A percentile compares a stretch with the other conserved stretches of the same genome.
phyloP scores from a whole-genome alignment of 257 asterid species.

The Striga asiatica region DNA sequence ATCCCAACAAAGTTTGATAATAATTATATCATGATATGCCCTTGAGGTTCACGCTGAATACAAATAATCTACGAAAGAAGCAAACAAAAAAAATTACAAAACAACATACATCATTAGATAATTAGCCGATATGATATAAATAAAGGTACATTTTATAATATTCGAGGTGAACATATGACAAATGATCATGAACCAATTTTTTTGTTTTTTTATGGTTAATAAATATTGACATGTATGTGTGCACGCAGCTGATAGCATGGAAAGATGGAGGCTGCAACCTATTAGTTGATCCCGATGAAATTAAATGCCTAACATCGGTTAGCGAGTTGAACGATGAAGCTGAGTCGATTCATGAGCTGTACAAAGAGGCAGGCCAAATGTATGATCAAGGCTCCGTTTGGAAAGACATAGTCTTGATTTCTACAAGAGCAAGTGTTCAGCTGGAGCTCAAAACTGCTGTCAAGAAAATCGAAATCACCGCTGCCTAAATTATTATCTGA shows the following conservation, averaged over 20 bases:
- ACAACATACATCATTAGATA: too few relatives aligned
- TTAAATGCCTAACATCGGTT: constrained; percentile 48
- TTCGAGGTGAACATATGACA: too few relatives aligned
- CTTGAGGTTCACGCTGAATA: neutral
- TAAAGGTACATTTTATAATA: too few relatives aligned
- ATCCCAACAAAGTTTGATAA: too few relatives aligned
- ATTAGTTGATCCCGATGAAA: constrained; percentile 51
- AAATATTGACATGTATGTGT: neutral
- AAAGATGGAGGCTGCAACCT: constrained; percentile 67
- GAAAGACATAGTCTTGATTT: constrained; percentile 44
- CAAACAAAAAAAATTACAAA: too few relatives aligned
- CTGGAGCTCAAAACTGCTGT: constrained; percentile 41
- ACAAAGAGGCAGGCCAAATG: constrained; percentile 24
- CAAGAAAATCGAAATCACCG: constrained; percentile 34
- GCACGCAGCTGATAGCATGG: constrained; percentile 79
- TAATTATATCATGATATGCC: too few relatives aligned
- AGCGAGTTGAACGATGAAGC: constrained; percentile 70
- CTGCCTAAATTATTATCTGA: constrained; percentile 1
- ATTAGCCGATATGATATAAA: too few relatives aligned
- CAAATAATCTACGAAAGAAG: too few relatives aligned
- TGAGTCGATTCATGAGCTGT: constrained; percentile 56
- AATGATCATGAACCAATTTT: too few relatives aligned
- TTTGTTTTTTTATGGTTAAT: too few relatives aligned
- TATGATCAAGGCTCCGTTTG: constrained; percentile 44
- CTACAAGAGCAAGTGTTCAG: constrained; percentile 43